A percentile compares a stretch with the other conserved stretches of the same genome.
Conservation (phyloP, 352 stramenopile species). For the Hyaloperonospora brassicae region DNA sequence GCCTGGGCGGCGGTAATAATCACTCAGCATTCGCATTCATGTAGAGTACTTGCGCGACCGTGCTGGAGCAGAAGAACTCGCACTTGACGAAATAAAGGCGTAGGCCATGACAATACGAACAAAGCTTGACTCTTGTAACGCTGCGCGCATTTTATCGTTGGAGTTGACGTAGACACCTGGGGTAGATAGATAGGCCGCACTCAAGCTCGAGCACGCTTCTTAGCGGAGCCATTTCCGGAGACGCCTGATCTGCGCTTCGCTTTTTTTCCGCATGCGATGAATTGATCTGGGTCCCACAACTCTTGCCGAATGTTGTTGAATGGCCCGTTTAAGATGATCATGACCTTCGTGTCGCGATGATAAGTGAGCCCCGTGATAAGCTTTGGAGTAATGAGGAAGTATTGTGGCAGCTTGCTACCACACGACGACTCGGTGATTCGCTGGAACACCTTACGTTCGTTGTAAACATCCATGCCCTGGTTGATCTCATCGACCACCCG, state of each 20-base stretch:
- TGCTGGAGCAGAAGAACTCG: slow-evolving; percentile 6
- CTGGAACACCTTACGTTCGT: slow-evolving; percentile 85
- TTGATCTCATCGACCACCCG: slow-evolving; percentile 87
- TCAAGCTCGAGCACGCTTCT: slow-evolving; percentile 32
- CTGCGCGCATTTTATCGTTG: slow-evolving; percentile 2
- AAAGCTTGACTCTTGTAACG: slow-evolving; percentile 18
- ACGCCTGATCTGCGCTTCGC: slow-evolving; percentile 26
- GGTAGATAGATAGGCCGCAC: background rate
- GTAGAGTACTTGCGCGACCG: slow-evolving; percentile 44
- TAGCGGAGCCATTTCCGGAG: slow-evolving; percentile 6
- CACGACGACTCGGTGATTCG: slow-evolving; percentile 84
- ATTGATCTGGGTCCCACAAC: slow-evolving; percentile 54
- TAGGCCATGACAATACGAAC: slow-evolving; percentile 7
- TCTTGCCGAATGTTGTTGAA: slow-evolving; percentile 79
- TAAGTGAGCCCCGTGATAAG: slow-evolving; percentile 80
- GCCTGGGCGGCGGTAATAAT: slow-evolving; percentile 27
- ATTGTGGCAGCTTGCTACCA: slow-evolving; percentile 79
- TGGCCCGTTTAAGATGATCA: slow-evolving; percentile 82
- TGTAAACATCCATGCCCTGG: slow-evolving; percentile 87
- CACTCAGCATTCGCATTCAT: slow-evolving; percentile 86
- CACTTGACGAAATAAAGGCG: slow-evolving; percentile 17
- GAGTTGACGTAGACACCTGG: no score
- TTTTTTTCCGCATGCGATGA: slow-evolving; percentile 35
- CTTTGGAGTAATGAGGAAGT: slow-evolving; percentile 87
- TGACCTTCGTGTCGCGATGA: slow-evolving; percentile 82